Evolutionary conservation across 352 stramenopile species (phyloP), one percentile per base, ranked within the genome.

Genomic region (Phytopythium vexans): DNA sequence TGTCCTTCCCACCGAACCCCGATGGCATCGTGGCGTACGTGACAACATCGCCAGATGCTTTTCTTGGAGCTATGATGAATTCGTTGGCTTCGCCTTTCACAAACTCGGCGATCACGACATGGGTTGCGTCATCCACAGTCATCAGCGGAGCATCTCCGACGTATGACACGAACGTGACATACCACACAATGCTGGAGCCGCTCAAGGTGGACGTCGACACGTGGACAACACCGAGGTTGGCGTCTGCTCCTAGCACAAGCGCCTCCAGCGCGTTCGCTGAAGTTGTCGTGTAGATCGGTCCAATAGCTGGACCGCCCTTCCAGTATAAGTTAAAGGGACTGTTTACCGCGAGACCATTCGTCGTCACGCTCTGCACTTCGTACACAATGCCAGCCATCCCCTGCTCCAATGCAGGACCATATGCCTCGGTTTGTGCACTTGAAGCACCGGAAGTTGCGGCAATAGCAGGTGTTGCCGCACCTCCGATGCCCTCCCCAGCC

Each of bases 331-430:
- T 79, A 51, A 95, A 91, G 5, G 58, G 61, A 5, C 53, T 27
- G 21, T 27, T 27, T 27, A 27, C 82, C 0, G 65, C 15, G 0
- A 44, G 67, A 6, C 48, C 56, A 8, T 16, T 74, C 0, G 88
- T 89, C 16, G 62, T 77, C 11, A 99, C 70, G 12, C 78, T 95
- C 70, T 99, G 96, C 35, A 97, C 89, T 72, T 99, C 96, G 51
- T 96, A 96, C 21, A 99, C 92, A 34, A 96, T 78, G 4, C 95
- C 94, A 10, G 94, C 86, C 66, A 98, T 98, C 14, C 96, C 96
- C 47, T 87, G 79, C 1, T 55, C 49, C 16, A 99, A 64, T 3
- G 92, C 77, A 36, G 82, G 59, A 5, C 96, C 96, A 7, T 82
- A 89, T 1, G 94, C 94, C n/a, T 89, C 88, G 7, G 94, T 98